Percentiles rank a stretch among this genome's conserved stretches.
Evolutionary conservation across 2,329 filamentous ascomycete genomes (phyloP).

Genomic region (Microdochium nivale): DNA sequence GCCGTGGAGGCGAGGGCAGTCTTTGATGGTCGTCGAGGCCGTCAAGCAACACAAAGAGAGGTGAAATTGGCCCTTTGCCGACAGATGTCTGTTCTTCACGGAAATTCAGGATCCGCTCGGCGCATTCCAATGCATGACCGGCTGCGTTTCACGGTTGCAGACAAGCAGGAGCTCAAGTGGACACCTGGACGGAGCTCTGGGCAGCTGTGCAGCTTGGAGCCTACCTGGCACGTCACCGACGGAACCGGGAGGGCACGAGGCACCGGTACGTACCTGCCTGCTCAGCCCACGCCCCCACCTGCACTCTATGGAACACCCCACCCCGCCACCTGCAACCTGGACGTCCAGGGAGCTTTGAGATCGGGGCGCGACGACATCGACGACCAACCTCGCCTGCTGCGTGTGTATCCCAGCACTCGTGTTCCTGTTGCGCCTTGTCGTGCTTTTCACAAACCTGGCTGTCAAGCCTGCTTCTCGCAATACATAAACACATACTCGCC

Average conservation of each 20-base stretch:
- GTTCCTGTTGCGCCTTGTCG: too few species aligned
- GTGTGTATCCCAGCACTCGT: too few species aligned
- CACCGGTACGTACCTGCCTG: background rate
- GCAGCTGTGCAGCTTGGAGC: background rate
- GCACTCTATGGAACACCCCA: background rate
- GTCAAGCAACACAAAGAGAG: too few species aligned
- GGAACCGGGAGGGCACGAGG: background rate
- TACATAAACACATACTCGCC: background rate
- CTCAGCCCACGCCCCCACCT: background rate
- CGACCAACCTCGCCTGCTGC: too few species aligned
- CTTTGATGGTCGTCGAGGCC: too few species aligned
- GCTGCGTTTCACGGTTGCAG: background rate
- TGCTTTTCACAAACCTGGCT: background rate
- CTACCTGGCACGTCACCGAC: background rate
- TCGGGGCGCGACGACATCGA: background rate
- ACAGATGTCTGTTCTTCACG: too few species aligned
- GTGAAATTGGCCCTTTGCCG: too few species aligned
- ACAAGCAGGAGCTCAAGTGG: background rate
- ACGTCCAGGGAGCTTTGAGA: background rate
- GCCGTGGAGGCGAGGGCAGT: background rate
- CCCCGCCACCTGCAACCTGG: background rate
- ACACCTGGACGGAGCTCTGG: background rate
- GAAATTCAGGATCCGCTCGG: too few species aligned
- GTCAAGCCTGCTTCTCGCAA: constrained; percentile 1
- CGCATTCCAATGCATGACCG: background rate